Percentiles rank a stretch among this genome's conserved stretches.
Evolutionary conservation across 306 rosid species (phyloP).

Genomic region (Comarum palustre): DNA sequence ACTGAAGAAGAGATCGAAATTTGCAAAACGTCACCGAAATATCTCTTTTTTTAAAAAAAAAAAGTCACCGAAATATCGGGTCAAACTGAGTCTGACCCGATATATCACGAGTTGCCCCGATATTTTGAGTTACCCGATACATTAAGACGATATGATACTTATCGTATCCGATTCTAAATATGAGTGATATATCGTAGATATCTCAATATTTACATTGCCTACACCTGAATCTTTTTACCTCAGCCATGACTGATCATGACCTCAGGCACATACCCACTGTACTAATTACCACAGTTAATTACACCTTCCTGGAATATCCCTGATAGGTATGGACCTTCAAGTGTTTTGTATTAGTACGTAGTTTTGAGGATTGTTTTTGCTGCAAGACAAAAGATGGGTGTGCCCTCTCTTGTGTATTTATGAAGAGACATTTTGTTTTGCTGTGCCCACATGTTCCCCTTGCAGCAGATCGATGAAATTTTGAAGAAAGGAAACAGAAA

Average conservation of each 20-base stretch:
- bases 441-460: constrained; percentile 52
- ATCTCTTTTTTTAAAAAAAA: too few relatives aligned
- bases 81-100: too few relatives aligned
- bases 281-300: constrained; percentile 8
- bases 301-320: constrained; percentile 36
- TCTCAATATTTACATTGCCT: too few relatives aligned
- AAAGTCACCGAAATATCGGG: too few relatives aligned
- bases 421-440: constrained; percentile 18
- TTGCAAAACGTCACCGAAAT: too few relatives aligned
- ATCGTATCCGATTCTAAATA: too few relatives aligned
- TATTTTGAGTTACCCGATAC: too few relatives aligned
- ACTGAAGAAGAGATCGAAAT: too few relatives aligned
- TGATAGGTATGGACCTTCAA: constrained; percentile 35
- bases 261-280: background rate
- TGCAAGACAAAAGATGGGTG: constrained; percentile 42
- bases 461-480: constrained; percentile 32
- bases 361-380: constrained; percentile 21
- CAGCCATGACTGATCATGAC: background rate
- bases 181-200: too few relatives aligned
- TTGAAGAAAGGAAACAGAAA: background rate
- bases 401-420: constrained; percentile 29
- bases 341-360: constrained; percentile 25
- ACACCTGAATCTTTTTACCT: constrained; percentile 20
- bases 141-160: too few relatives aligned
- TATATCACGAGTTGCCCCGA: too few relatives aligned